A percentile compares a stretch with the other conserved stretches of the same genome.
These are phyloP conservation scores for Fraxinus sp. DNA, from an alignment of 305 asterid species.

Conservation along the genomic window DNA sequence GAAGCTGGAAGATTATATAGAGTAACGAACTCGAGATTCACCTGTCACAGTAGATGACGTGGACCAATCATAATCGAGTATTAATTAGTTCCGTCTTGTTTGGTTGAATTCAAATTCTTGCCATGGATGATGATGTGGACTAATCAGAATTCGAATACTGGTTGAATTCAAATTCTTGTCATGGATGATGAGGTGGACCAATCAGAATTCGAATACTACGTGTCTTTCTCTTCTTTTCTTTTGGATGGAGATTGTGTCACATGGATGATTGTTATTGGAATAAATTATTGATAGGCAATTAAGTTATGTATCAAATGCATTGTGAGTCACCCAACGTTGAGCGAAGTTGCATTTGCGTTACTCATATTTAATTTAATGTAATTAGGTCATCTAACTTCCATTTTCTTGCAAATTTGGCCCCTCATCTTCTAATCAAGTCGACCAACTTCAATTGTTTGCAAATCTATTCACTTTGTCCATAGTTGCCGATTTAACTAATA, in stretches of 20 bases:
- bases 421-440: not conserved
- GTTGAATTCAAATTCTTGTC: not conserved
- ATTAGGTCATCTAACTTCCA: not conserved
- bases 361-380: not conserved
- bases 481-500: no score
- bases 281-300: not conserved
- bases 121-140: slow-evolving; percentile 37
- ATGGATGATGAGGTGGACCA: slow-evolving; percentile 42
- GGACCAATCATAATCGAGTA: not conserved
- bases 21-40: slow-evolving; percentile 3
- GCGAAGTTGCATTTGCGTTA: not conserved
- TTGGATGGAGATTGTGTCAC: slow-evolving; percentile 31
- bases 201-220: slow-evolving; percentile 16
- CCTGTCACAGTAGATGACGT: slow-evolving; percentile 26
- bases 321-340: not conserved
- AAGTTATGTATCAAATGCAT: not conserved
- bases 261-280: slow-evolving; percentile 44
- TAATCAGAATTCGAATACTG: slow-evolving; percentile 28
- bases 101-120: not conserved
- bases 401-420: not conserved
- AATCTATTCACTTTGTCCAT: no score
- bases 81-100: not conserved
- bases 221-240: not conserved
- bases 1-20: slow-evolving; percentile 10
- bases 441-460: not conserved